A percentile compares a stretch with the other conserved stretches of the same genome.
Evolutionary conservation across 768 basidiomycete species (phyloP).

Genomic region (Trametes cubensis): DNA sequence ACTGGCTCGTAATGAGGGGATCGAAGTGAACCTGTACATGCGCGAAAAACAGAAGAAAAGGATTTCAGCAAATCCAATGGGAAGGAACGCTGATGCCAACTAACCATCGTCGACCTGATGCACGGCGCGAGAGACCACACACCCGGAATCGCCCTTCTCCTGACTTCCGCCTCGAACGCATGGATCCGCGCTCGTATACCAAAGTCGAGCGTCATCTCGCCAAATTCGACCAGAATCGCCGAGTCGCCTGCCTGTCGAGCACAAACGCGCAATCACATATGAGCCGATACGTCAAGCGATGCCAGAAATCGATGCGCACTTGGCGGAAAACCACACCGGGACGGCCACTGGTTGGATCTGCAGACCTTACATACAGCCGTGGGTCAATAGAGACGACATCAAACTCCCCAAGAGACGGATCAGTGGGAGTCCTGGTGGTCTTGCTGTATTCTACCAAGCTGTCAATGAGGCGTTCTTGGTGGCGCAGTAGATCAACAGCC

Average conservation of each 20-base stretch:
- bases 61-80: not conserved
- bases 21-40: conserved; percentile 53
- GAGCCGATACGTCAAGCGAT: not conserved
- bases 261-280: not conserved
- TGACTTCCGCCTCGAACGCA: conserved; percentile 49
- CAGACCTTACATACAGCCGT: conserved; percentile 39
- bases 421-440: not conserved
- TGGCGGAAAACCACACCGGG: conserved; percentile 55
- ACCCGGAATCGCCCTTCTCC: conserved; percentile 36
- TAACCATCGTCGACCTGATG: conserved; percentile 61
- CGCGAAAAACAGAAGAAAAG: not conserved
- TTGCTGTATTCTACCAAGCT: conserved; percentile 20
- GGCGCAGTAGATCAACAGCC: conserved; percentile 36
- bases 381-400: conserved; percentile 36
- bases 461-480: conserved; percentile 37
- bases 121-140: conserved; percentile 51
- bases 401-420: not conserved
- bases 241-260: conserved; percentile 58
- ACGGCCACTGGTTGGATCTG: conserved; percentile 17
- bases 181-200: conserved; percentile 59
- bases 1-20: conserved; percentile 44
- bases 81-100: not conserved
- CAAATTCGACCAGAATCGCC: conserved; percentile 65
- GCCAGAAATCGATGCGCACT: conserved; percentile 35
- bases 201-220: conserved; percentile 55